Conservation (phyloP, 2,329 filamentous ascomycete genomes). For the Diaporthe capsici region DNA sequence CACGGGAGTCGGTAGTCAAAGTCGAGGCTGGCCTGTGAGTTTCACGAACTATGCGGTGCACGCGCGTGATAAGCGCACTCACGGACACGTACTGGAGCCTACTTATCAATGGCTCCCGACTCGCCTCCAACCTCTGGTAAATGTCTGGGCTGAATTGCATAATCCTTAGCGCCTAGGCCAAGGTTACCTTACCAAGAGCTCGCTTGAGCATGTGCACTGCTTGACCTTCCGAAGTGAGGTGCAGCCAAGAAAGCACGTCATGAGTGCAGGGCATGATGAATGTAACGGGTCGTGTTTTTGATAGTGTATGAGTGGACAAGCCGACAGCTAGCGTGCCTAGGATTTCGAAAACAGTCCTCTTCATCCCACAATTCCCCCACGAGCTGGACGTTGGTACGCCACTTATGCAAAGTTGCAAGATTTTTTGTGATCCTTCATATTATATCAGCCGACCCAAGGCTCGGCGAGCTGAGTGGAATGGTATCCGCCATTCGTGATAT, state of each 20-base stretch:
- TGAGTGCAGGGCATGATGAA: conserved; percentile 24
- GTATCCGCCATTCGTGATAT: background rate
- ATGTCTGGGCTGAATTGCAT: conserved; percentile 26
- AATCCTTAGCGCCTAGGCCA: conserved; percentile 26
- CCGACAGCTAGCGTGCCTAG: background rate
- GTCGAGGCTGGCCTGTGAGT: background rate
- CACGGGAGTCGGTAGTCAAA: background rate
- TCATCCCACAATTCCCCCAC: background rate
- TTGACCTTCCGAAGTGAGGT: conserved; percentile 26
- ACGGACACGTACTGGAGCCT: background rate
- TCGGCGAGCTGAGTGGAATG: background rate
- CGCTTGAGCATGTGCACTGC: conserved; percentile 11
- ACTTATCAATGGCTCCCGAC: conserved; percentile 7
- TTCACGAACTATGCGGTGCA: background rate
- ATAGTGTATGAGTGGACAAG: background rate
- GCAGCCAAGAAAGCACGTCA: conserved; percentile 33
- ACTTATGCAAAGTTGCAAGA: background rate
- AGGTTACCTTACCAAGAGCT: conserved; percentile 19
- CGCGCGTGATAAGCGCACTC: background rate
- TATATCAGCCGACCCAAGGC: background rate
- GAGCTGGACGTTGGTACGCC: background rate
- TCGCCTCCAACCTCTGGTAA: conserved; percentile 11
- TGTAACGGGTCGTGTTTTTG: conserved; percentile 17
- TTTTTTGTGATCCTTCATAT: background rate
- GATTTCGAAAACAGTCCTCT: background rate